A percentile compares a stretch with the other conserved stretches of the same genome.
phyloP scores from a whole-genome alignment of 1,139 yeast genomes.

The Yarrowia galli region DNA sequence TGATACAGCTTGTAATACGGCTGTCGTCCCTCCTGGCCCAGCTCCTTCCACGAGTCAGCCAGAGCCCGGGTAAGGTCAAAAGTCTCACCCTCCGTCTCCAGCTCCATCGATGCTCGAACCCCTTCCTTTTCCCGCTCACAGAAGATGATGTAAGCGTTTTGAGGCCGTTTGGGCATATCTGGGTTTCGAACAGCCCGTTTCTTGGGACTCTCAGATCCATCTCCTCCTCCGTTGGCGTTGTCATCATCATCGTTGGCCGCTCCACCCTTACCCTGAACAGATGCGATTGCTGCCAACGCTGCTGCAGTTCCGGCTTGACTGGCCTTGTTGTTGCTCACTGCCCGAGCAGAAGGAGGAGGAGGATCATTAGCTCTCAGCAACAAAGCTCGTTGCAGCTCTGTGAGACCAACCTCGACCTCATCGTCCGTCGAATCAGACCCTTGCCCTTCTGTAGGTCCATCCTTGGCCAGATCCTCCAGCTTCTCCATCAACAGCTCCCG shows the following conservation, averaged over 20 bases:
- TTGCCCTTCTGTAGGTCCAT: constrained; percentile 38
- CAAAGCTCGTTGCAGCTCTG: constrained; percentile 25
- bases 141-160: constrained; percentile 85
- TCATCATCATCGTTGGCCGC: not conserved
- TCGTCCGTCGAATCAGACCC: constrained; percentile 42
- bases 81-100: constrained; percentile 55
- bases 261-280: constrained; percentile 22
- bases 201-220: constrained; percentile 10
- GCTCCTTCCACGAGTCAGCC: constrained; percentile 85
- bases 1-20: constrained; percentile 81
- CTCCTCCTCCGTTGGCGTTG: not conserved
- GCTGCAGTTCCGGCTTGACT: constrained; percentile 17
- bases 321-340: constrained; percentile 10
- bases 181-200: constrained; percentile 64
- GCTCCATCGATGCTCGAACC: constrained; percentile 63
- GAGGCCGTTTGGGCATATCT: constrained; percentile 84
- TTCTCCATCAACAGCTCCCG: constrained; percentile 81
- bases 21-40: constrained; percentile 71
- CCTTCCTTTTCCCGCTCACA: constrained; percentile 87
- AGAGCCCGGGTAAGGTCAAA: constrained; percentile 75
- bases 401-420: constrained; percentile 41
- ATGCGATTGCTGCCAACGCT: constrained; percentile 44
- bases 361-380: constrained; percentile 4
- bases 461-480: constrained; percentile 60
- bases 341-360: not conserved